Evolutionary conservation across 257 asterid genomes (phyloP).

Genomic region (Nicotiana tabacum): DNA sequence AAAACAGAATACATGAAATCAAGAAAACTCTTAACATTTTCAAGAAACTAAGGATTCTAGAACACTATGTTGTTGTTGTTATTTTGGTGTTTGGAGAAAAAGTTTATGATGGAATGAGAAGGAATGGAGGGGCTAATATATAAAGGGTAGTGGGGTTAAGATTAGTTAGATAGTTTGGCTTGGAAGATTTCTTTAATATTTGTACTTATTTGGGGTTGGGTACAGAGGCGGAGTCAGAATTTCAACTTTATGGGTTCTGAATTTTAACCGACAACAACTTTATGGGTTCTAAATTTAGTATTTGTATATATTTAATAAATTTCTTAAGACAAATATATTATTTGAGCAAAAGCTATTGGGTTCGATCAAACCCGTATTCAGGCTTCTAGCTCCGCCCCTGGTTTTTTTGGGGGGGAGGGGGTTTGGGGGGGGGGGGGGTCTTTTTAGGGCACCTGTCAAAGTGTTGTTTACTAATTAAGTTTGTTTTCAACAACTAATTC

Average conservation of each 20-base stretch:
- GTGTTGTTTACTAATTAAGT: slow-evolving; percentile 14
- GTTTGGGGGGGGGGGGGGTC: background rate
- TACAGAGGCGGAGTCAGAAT: too few relatives aligned
- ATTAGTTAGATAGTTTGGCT: slow-evolving; percentile 63
- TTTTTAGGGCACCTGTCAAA: slow-evolving; percentile 27
- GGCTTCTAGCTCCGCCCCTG: too few relatives aligned
- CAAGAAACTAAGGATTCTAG: slow-evolving; percentile 7
- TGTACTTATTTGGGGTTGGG: background rate
- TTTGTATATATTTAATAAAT: too few relatives aligned
- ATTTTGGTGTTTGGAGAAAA: background rate
- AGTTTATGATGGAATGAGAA: background rate
- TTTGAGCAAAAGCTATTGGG: too few relatives aligned
- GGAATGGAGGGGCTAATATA: background rate
- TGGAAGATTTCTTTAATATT: slow-evolving; percentile 20
- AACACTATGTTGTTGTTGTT: background rate
- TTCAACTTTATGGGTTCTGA: too few relatives aligned
- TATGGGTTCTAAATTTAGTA: too few relatives aligned
- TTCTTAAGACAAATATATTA: too few relatives aligned
- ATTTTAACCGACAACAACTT: too few relatives aligned
- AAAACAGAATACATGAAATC: slow-evolving; percentile 24
- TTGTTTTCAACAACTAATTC: slow-evolving; percentile 29
- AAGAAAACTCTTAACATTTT: slow-evolving; percentile 17
- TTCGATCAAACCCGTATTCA: too few relatives aligned
- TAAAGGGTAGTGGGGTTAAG: slow-evolving; percentile 40
- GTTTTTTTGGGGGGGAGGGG: background rate